Conservation (phyloP, 257 asterid genomes). For the Penstemon newberryi region DNA sequence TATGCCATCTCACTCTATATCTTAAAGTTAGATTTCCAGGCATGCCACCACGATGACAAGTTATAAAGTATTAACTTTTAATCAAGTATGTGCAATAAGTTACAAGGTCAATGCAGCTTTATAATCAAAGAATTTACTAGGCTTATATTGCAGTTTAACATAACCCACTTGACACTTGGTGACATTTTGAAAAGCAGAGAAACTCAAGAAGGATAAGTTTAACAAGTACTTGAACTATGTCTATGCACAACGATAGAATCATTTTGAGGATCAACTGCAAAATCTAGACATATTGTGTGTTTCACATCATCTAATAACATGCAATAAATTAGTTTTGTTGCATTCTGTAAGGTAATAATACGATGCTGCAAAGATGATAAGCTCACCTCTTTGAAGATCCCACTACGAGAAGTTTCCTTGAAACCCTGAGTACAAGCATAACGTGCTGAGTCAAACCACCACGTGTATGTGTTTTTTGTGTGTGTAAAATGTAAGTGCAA, state of each 20-base stretch:
- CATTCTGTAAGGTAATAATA: background rate
- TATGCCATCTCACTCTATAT: background rate
- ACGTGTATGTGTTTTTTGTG: constrained; percentile 1
- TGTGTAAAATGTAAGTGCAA: background rate
- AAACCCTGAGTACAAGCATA: constrained; percentile 58
- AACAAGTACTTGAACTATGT: background rate
- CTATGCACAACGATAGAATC: background rate
- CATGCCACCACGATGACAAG: background rate
- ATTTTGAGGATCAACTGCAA: constrained; percentile 10
- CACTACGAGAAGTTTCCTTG: constrained; percentile 59
- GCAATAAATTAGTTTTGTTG: background rate
- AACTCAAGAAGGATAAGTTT: background rate
- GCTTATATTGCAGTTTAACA: background rate
- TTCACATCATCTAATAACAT: constrained; percentile 7
- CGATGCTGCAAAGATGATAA: constrained; percentile 8
- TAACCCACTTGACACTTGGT: background rate
- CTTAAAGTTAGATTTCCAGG: background rate
- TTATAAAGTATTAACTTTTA: background rate
- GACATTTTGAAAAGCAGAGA: background rate
- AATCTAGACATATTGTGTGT: background rate
- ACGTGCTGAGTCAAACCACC: constrained; percentile 13
- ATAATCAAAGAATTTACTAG: no score
- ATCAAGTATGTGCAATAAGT: background rate
- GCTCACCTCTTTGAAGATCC: constrained; percentile 82
- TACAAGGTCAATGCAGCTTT: constrained; percentile 6